Percentiles rank a stretch among this genome's conserved stretches.
Conservation (phyloP, 2,329 filamentous ascomycete species). For the Botrytis squamosa region DNA sequence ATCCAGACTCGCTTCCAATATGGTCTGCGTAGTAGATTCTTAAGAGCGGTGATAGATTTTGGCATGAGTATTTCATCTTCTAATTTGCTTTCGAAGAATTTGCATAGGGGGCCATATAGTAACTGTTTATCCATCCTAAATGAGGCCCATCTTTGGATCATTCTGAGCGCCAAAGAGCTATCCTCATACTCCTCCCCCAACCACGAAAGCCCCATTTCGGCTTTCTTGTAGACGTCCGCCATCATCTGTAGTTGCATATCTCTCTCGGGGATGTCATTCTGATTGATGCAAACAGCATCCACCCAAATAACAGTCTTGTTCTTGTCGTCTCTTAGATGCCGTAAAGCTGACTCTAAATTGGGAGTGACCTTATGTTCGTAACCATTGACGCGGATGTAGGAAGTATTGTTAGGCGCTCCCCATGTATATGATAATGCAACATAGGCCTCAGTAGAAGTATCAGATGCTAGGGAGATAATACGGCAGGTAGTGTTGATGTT, state of each 20-base stretch:
- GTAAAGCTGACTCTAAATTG: neutral
- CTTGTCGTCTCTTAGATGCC: neutral
- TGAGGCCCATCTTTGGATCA: neutral
- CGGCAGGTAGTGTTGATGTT: neutral
- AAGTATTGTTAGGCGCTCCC: neutral
- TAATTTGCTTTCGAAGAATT: neutral
- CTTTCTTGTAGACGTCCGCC: neutral
- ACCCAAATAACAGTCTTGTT: neutral
- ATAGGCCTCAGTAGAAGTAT: neutral
- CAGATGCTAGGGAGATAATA: neutral
- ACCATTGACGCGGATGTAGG: neutral
- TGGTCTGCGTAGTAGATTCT: neutral
- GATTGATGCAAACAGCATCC: neutral
- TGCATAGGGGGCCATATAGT: accelerated
- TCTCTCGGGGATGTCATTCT: neutral
- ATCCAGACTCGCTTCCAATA: neutral
- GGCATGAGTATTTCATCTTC: neutral
- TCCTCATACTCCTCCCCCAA: neutral
- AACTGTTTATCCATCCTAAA: neutral
- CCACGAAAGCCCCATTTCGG: neutral
- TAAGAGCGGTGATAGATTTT: neutral
- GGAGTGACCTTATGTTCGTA: neutral
- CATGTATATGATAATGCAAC: neutral
- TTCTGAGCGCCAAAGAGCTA: neutral
- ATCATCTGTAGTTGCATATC: neutral